Percentiles rank a stretch among this genome's conserved stretches.
phyloP scores from a whole-genome alignment of 257 asterid species.

The Apocynum venetum region DNA sequence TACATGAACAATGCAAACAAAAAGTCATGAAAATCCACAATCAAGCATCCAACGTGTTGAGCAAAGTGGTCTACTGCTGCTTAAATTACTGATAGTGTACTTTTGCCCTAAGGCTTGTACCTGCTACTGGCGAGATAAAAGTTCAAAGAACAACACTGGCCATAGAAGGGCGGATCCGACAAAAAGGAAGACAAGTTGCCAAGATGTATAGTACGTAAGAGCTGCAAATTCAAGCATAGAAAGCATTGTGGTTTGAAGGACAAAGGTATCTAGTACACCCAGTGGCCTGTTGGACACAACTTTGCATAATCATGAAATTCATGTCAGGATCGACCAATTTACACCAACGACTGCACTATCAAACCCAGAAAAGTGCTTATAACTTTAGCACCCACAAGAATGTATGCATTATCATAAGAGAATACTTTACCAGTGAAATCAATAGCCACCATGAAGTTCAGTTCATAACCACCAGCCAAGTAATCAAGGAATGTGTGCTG shows the following conservation, averaged over 20 bases:
- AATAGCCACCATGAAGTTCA: slow-evolving; percentile 97
- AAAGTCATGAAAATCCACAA: not conserved
- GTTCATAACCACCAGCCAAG: slow-evolving; percentile 83
- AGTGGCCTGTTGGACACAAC: not conserved
- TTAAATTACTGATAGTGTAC: not conserved
- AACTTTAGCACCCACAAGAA: not conserved
- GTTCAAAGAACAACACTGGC: not conserved
- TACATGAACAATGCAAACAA: not conserved
- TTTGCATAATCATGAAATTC: not conserved
- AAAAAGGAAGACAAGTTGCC: not conserved
- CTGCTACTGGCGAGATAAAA: not conserved
- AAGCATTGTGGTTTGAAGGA: not conserved
- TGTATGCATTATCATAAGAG: not conserved
- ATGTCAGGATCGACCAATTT: not conserved
- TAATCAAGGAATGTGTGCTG: slow-evolving; percentile 91
- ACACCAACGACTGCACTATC: not conserved
- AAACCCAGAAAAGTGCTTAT: not conserved
- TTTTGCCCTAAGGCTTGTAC: not conserved
- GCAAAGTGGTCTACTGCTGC: not conserved
- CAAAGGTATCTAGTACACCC: not conserved
- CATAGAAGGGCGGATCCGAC: not conserved
- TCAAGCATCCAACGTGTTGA: not conserved
- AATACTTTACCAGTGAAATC: slow-evolving; percentile 83
- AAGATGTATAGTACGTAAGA: not conserved
- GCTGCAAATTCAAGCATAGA: not conserved